Conservation (phyloP, 768 basidiomycete species). For the Gloeopeniophorella convolvens region DNA sequence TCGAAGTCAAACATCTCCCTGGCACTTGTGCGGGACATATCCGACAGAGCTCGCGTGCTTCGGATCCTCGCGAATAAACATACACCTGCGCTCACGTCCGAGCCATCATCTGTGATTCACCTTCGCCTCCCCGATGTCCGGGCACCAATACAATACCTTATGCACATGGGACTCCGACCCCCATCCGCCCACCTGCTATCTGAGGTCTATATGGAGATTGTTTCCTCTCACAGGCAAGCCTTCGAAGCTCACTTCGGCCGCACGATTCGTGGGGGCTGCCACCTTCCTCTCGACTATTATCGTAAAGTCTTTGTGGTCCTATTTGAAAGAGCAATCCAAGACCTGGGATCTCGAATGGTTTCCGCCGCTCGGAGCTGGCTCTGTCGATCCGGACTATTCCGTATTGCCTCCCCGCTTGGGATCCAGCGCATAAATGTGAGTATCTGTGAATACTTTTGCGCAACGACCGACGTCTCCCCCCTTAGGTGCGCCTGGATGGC, state of each 20-base stretch:
- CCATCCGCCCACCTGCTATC: background rate
- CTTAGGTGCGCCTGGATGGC: constrained; percentile 1
- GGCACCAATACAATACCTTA: background rate
- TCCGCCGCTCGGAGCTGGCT: background rate
- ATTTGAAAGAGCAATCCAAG: background rate
- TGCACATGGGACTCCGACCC: constrained; percentile 1
- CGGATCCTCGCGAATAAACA: background rate
- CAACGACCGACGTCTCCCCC: no score
- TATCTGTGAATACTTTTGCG: no score
- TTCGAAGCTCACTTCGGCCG: background rate
- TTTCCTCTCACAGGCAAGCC: background rate
- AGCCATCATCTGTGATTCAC: no score
- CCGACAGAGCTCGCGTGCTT: background rate
- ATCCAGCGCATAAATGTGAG: background rate
- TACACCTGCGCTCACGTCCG: fast-evolving
- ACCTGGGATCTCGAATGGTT: background rate
- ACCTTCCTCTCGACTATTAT: background rate
- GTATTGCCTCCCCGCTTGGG: no score
- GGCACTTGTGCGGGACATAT: background rate
- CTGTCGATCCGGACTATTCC: background rate
- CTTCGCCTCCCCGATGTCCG: constrained; percentile 1
- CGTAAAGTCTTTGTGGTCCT: background rate
- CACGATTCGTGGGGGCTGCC: background rate
- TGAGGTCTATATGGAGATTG: background rate
- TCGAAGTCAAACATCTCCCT: background rate